A percentile compares a stretch with the other conserved stretches of the same genome.
These are phyloP conservation scores for Lactifluus piperatus DNA, from an alignment of 768 basidiomycete species.

Conservation along the genomic window DNA sequence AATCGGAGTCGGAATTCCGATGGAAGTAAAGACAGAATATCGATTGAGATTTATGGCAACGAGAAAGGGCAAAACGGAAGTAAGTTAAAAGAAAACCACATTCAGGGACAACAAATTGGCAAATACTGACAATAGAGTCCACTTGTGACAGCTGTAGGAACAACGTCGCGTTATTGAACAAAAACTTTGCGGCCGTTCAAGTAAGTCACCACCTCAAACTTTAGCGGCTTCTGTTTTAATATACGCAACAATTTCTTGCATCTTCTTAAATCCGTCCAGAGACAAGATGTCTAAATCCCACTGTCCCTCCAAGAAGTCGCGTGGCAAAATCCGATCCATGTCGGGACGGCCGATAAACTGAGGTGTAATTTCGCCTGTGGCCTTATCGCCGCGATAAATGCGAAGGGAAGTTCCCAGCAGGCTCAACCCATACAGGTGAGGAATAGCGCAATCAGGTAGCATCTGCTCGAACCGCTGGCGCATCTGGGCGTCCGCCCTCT, in stretches of 20 bases:
- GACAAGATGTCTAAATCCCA: background rate
- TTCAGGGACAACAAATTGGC: no score
- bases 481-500: background rate
- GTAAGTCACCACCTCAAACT: no score
- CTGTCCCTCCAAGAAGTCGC: background rate
- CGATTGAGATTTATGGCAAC: no score
- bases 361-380: background rate
- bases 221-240: no score
- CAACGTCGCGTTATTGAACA: no score
- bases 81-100: no score
- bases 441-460: background rate
- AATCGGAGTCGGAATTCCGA: no score
- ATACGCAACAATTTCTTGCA: background rate
- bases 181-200: no score
- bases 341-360: background rate
- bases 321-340: background rate
- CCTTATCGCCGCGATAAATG: background rate
- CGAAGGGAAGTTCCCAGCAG: background rate
- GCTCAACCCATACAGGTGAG: constrained; percentile 2
- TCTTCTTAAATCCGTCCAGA: background rate
- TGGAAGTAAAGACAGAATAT: no score
- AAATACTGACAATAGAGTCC: no score
- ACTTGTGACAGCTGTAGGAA: no score
- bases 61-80: no score
- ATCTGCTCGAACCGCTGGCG: background rate